These are phyloP conservation scores for Dothistroma pini DNA, from an alignment of 2,329 filamentous ascomycete genomes.

Conservation along the genomic window DNA sequence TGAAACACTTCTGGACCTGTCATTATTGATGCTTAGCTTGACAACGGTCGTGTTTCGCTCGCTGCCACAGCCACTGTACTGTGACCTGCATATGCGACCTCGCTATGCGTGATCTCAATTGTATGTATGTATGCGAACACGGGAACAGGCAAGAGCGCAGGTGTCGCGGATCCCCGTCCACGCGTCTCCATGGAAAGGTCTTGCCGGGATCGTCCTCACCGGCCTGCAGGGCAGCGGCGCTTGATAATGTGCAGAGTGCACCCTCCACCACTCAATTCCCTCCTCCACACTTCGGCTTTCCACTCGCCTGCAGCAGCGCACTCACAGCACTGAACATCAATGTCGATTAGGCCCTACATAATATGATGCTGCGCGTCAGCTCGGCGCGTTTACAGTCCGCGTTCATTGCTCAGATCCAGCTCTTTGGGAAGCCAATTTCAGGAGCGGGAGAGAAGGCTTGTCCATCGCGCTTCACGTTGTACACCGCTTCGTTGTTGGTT, in stretches of 20 bases:
- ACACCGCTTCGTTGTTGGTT: background rate
- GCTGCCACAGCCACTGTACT: background rate
- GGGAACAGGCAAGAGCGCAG: too few relatives aligned
- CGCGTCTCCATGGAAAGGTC: background rate
- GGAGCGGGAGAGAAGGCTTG: background rate
- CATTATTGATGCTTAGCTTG: background rate
- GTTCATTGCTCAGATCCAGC: background rate
- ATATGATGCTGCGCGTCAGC: background rate
- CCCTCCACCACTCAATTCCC: background rate
- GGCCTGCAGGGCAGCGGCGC: background rate
- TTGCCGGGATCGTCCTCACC: background rate
- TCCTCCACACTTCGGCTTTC: background rate
- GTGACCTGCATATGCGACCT: background rate
- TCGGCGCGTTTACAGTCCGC: background rate
- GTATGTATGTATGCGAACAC: background rate
- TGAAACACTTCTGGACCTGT: background rate
- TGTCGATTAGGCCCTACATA: background rate
- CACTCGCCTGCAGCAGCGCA: background rate
- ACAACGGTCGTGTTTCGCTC: background rate
- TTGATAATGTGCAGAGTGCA: too few relatives aligned
- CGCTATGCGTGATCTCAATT: background rate
- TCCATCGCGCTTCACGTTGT: background rate
- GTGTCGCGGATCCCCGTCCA: background rate
- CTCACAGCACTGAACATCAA: background rate
- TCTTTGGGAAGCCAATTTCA: background rate